Evolutionary conservation across 2,329 filamentous ascomycete species (phyloP), one percentile per base, ranked within the genome.

Genomic region (Biscogniauxia sp.): DNA sequence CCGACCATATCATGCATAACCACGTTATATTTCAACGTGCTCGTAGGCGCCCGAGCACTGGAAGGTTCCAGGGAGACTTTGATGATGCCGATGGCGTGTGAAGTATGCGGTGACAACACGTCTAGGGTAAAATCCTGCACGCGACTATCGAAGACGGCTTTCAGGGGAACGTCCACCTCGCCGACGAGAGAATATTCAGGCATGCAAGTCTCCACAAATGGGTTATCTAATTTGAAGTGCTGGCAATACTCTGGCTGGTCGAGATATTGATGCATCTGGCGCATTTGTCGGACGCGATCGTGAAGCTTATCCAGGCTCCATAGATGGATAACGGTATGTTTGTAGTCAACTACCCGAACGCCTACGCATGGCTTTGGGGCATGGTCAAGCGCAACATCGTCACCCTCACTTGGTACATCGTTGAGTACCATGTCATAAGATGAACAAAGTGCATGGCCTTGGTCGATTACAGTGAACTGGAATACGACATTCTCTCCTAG

Each of bases 361-460:
- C 89, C 94, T 52, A 98, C 88, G 75, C 94, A 98, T 3, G 95
- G 95, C 75, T 97, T 98, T 53, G 84, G 85, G 1, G 90, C 86
- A 65, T 89, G 86, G 61, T 96, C 92, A 6, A 99, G 83, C 19
- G 90, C 88, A 32, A 89, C 80, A 70, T 97, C 93, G 61, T 90
- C 86, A 23, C 94, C 92, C 74, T 98, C 94, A 9, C 89, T 87
- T 0, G 90, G 89, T 51, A 97, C 88, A 20, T 92, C 94, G 70
- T 96, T 97, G 51, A 99, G 82, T 3, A 98, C 93, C 77, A 99
- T 89, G 75, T 99, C 95, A 76, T 99, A 99, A 0, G 93, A 96
- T 2, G 95, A 99, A 68, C 90, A 93, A 66, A 96, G 84, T 20
- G 88, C 88, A 70, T 99, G 93, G 1, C 95, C 95, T 64, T 90